phyloP scores from a whole-genome alignment of 768 basidiomycete species.

The Macrolepiota fuliginosa region DNA sequence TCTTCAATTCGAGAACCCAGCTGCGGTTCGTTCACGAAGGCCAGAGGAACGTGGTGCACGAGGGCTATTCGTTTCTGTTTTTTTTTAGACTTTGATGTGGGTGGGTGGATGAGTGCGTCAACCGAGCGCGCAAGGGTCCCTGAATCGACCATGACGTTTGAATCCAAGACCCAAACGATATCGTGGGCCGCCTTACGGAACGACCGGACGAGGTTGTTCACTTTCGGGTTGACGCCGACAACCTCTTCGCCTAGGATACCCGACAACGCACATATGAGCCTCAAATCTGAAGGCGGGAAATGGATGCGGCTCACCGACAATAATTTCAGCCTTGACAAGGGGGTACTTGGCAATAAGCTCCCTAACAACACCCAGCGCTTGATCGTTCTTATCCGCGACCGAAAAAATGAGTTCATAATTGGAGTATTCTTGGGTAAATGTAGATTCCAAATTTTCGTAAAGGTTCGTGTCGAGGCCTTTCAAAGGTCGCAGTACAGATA shows the following conservation, averaged over 20 bases:
- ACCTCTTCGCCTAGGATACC: constrained; percentile 62
- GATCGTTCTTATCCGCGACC: constrained; percentile 85
- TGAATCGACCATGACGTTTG: constrained; percentile 80
- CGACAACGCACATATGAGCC: constrained; percentile 4
- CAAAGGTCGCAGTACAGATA: constrained; percentile 90
- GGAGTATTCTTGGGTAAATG: constrained; percentile 88
- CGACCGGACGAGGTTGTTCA: constrained; percentile 90
- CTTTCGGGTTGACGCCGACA: constrained; percentile 94
- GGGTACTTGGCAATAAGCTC: constrained; percentile 81
- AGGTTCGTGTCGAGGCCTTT: constrained; percentile 95
- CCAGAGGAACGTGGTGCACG: constrained; percentile 96
- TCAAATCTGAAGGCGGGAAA: neutral
- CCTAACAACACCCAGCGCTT: constrained; percentile 80
- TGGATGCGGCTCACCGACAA: constrained; percentile 59
- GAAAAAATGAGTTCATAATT: constrained; percentile 91
- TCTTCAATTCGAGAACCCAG: constrained; percentile 88
- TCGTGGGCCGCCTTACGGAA: constrained; percentile 82
- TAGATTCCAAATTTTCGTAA: constrained; percentile 94
- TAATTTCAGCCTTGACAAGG: constrained; percentile 62
- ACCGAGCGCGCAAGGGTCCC: constrained; percentile 85
- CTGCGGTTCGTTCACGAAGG: constrained; percentile 61
- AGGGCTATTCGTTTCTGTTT: constrained; percentile 61
- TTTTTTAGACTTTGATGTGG: constrained; percentile 29
- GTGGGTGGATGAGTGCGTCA: constrained; percentile 57
- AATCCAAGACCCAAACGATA: constrained; percentile 95